These are phyloP conservation scores for Mortierella sp. DNA, from an alignment of 371 early-diverging fungal genomes.

Conservation along the genomic window DNA sequence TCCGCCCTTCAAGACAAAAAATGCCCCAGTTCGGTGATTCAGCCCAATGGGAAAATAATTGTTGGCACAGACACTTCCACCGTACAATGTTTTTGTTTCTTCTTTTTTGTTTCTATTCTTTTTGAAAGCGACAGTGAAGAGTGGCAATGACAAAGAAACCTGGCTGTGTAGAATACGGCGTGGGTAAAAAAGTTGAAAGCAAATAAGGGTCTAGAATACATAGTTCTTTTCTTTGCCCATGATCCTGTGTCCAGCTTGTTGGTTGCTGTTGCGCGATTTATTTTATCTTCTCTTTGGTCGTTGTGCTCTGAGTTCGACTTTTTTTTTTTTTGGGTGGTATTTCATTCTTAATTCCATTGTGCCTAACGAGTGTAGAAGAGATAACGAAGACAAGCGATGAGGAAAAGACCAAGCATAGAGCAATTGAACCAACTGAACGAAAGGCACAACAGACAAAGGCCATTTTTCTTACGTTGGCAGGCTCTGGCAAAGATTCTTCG, in stretches of 20 bases:
- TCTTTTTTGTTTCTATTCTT: neutral
- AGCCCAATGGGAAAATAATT: neutral
- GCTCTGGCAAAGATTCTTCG: constrained; percentile 38
- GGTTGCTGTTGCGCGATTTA: neutral
- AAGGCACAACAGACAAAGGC: neutral
- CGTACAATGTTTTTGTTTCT: neutral
- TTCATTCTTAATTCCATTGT: neutral
- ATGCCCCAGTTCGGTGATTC: neutral
- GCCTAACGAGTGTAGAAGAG: neutral
- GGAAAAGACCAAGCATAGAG: neutral
- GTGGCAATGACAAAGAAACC: neutral
- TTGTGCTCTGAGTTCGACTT: neutral
- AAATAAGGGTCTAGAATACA: neutral
- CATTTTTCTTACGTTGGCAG: constrained; percentile 22
- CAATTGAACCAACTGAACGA: neutral
- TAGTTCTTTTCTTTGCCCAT: neutral
- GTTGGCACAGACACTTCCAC: neutral
- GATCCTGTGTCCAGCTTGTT: neutral
- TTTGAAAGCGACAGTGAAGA: neutral
- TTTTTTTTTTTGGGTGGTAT: neutral
- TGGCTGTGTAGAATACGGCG: neutral
- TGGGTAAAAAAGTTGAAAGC: neutral
- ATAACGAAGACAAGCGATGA: neutral
- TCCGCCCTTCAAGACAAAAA: neutral
- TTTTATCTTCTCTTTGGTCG: neutral